Evolutionary conservation across 805 yeast genomes (phyloP).

Genomic region (Scheffersomyces stipitis): DNA sequence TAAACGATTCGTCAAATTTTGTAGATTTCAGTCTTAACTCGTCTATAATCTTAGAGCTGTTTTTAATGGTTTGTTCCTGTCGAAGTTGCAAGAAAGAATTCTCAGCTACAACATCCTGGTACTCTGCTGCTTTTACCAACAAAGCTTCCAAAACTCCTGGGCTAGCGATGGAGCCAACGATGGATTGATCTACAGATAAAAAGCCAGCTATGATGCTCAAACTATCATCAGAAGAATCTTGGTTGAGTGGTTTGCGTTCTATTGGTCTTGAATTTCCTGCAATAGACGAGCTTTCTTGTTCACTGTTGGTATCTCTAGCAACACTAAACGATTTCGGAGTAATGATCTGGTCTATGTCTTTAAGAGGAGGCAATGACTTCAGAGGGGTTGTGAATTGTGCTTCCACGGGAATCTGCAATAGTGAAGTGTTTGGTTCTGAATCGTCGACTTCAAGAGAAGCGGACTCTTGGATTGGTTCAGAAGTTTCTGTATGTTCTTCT

Average conservation of each 20-base stretch:
- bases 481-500: neutral
- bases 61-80: slow-evolving; percentile 31
- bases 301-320: slow-evolving; percentile 32
- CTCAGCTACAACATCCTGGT: slow-evolving; percentile 29
- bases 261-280: slow-evolving; percentile 8
- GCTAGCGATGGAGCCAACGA: slow-evolving; percentile 9
- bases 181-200: slow-evolving; percentile 23
- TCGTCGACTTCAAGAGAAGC: too few relatives aligned
- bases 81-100: slow-evolving; percentile 33
- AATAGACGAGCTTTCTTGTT: slow-evolving; percentile 21
- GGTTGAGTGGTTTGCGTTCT: slow-evolving; percentile 1
- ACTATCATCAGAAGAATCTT: slow-evolving; percentile 7
- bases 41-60: slow-evolving; percentile 18
- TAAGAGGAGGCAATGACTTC: slow-evolving; percentile 41
- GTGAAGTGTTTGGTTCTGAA: slow-evolving; percentile 11
- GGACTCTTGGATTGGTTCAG: slow-evolving; percentile 4
- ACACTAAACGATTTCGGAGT: slow-evolving; percentile 43
- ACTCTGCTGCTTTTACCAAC: slow-evolving; percentile 24
- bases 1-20: slow-evolving; percentile 14
- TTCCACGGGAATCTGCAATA: slow-evolving; percentile 2
- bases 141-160: slow-evolving; percentile 17
- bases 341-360: slow-evolving; percentile 40
- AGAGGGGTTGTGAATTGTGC: slow-evolving; percentile 37
- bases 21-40: slow-evolving; percentile 21
- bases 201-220: slow-evolving; percentile 24